Base-by-base conservation (phyloP, 2,329 filamentous ascomycete species). In the Neoarthrinium moseri region DNA sequence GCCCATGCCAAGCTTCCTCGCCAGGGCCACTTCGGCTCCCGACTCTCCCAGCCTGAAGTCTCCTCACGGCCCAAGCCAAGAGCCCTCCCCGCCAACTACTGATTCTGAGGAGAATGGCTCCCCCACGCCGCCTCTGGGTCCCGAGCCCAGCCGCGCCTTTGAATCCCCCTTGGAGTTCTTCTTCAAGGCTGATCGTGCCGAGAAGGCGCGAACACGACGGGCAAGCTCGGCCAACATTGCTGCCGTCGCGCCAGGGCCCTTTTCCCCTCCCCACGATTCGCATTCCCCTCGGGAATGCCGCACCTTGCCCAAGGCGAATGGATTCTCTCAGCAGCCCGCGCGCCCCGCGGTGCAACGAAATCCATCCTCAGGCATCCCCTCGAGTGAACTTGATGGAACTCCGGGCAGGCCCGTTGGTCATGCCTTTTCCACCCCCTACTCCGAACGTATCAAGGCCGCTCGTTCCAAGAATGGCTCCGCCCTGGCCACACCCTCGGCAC, bases 91-190 rank as follows among this genome's bases (percentile, higher is more conserved):
- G 45, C 77, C 78, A 20, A 73, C 72, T 11, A 79, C 71, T 23
- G 74, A 79, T 61, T 67, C 72, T 53, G 69, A 77, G 58, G 75
- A 77, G 32, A 68, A 70, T 2, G 74, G 74, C 67, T 73, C 23
- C 56, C 68, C 59, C 55, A 73, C 56, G 56, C 65, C 60, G 52
- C 67, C 56, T 48, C 65, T 59, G 54, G 23, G 6, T 5, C 58
- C 47, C 54, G 57, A 44, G 47, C n/a, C n/a, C n/a, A 55, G 43
- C 46, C 62, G 43, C 52, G 58, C 52, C 63, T 74, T 46, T 70
- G 81, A 89, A 50, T 95, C 91, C 10, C 91, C 91, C 1, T 74
- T 97, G 4, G 91, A 97, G 58, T 79, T 95, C 51, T 86, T 97
- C 62, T 97, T 97, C 73, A 86, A 86, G 50, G 91, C 90, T 26